Base-by-base conservation (phyloP, 2,329 filamentous ascomycete species). In the Chaetomiaceae sp. region DNA sequence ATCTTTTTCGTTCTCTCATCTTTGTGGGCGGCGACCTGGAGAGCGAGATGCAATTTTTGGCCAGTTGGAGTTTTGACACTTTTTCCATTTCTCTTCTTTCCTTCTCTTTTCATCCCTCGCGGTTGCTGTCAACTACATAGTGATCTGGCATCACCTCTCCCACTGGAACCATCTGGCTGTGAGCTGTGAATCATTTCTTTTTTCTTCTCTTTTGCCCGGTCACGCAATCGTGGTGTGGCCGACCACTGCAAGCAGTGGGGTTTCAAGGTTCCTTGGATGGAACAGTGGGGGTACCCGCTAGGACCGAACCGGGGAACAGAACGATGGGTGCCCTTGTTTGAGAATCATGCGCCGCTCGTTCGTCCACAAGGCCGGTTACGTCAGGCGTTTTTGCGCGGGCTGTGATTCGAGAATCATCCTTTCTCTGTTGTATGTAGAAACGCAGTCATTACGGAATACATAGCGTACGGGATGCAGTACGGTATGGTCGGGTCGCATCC, bases 171-270 rank as follows among this genome's bases (percentile, higher is more conserved):
- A n/a, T n/a, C n/a, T n/a, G n/a, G n/a, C n/a, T n/a, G n/a, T n/a
- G n/a, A n/a, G n/a, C n/a, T n/a, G n/a, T n/a, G n/a, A n/a, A n/a
- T n/a, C n/a, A n/a, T n/a, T n/a, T n/a, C n/a, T n/a, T n/a, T n/a
- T n/a, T n/a, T n/a, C n/a, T n/a, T n/a, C n/a, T n/a, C n/a, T n/a
- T n/a, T n/a, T n/a, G n/a, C n/a, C n/a, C 35, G 27, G 37, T 46
- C 42, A 42, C 48, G 42, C 30, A 46, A 46, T 51, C 27, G 48
- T 39, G 30, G 21, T 35, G 37, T 46, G 48, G 48, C 49, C 49
- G 48, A 40, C 41, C 17, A 39, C 47, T 39, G 46, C 39, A 49
- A 23, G 4, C 9, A 35, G 48, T 19, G 48, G 48, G 33, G 47
- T n/a, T 31, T 10, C 6, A 41, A 41, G 33, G 47, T n/a, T 31